A percentile compares a stretch with the other conserved stretches of the same genome.
Conservation (phyloP, 2,329 filamentous ascomycete species). For the Microcera coccophila region DNA sequence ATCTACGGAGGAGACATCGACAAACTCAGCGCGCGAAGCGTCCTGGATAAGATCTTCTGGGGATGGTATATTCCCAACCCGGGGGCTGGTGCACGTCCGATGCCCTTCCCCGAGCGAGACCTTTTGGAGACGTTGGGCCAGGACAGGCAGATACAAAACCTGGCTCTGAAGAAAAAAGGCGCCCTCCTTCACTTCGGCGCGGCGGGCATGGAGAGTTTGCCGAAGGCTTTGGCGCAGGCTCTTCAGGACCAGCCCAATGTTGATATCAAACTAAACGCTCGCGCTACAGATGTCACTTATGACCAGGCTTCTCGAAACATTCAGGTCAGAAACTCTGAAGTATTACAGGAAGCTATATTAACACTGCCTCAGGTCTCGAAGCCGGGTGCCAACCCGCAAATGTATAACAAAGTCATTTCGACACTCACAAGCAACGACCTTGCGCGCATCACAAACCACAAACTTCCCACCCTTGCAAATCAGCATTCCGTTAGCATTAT, state of each 20-base stretch:
- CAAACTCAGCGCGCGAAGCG: slow-evolving; percentile 67
- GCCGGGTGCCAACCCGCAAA: slow-evolving; percentile 7
- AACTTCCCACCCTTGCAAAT: slow-evolving; percentile 47
- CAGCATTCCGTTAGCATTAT: slow-evolving; percentile 75
- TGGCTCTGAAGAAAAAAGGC: slow-evolving; percentile 31
- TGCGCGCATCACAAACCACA: slow-evolving; percentile 32
- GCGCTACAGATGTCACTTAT: slow-evolving; percentile 46
- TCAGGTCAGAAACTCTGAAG: slow-evolving; percentile 33
- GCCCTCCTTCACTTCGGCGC: slow-evolving; percentile 36
- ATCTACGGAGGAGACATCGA: slow-evolving; percentile 90
- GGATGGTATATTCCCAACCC: slow-evolving; percentile 26
- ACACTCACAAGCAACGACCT: slow-evolving; percentile 54
- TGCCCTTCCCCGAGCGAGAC: slow-evolving; percentile 29
- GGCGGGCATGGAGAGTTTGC: slow-evolving; percentile 61
- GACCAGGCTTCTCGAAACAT: slow-evolving; percentile 36
- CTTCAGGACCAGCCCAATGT: slow-evolving; percentile 56
- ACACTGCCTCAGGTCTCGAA: slow-evolving; percentile 16
- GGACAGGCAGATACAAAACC: slow-evolving; percentile 28
- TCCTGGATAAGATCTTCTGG: slow-evolving; percentile 37
- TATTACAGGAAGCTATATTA: neutral
- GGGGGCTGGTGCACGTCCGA: slow-evolving; percentile 41
- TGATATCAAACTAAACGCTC: slow-evolving; percentile 47
- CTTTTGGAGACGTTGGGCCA: slow-evolving; percentile 28
- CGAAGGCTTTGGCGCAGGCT: slow-evolving; percentile 48
- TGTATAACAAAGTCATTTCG: slow-evolving; percentile 59